Conservation (phyloP, 768 basidiomycete genomes). For the Panus rudis region DNA sequence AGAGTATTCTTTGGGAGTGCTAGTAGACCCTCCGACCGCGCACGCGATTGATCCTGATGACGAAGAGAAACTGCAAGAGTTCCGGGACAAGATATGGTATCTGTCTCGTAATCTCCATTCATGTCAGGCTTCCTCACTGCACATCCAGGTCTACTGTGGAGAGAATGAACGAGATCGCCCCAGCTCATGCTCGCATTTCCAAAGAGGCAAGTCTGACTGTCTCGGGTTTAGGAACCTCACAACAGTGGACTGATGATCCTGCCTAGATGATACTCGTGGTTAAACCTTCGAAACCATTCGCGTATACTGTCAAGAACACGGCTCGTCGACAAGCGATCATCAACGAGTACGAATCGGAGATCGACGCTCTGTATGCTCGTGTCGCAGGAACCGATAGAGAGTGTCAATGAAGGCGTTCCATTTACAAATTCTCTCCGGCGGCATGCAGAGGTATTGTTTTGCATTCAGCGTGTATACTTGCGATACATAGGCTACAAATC, state of each 20-base stretch:
- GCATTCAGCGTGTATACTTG: too few species aligned
- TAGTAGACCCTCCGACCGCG: slow-evolving; percentile 22
- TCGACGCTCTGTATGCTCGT: slow-evolving; percentile 26
- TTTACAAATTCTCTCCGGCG: neutral
- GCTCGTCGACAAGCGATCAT: slow-evolving; percentile 28
- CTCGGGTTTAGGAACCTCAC: neutral
- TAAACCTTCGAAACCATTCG: slow-evolving; percentile 32
- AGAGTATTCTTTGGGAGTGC: slow-evolving; percentile 20
- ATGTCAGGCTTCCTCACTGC: neutral
- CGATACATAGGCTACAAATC: too few species aligned
- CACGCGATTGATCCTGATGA: slow-evolving; percentile 17
- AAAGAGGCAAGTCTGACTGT: slow-evolving; percentile 28
- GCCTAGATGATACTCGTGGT: slow-evolving; percentile 36
- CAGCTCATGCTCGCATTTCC: slow-evolving; percentile 37
- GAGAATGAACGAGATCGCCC: slow-evolving; percentile 31
- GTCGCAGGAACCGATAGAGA: slow-evolving; percentile 26
- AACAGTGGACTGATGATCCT: slow-evolving; percentile 6
- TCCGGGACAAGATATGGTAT: slow-evolving; percentile 16
- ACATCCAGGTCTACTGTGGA: slow-evolving; percentile 32
- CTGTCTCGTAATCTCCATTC: neutral
- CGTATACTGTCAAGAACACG: slow-evolving; percentile 33
- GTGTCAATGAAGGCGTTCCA: too few species aligned
- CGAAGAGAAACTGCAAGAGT: slow-evolving; percentile 11
- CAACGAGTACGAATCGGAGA: slow-evolving; percentile 30
- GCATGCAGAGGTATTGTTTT: too few species aligned